Evolutionary conservation across 306 rosid genomes (phyloP).

Genomic region (Mucuna pruriens): DNA sequence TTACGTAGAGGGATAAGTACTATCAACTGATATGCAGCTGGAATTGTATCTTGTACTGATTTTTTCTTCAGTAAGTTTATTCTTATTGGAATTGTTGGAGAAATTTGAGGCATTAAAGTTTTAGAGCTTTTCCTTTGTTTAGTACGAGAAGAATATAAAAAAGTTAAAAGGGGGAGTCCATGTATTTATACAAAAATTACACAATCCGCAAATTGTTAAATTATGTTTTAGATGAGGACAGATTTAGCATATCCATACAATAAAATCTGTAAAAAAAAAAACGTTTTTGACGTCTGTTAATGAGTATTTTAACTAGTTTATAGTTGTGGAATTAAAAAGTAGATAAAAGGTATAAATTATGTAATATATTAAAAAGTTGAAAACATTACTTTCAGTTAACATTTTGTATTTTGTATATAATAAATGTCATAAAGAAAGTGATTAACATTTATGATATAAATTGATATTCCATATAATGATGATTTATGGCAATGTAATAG

Average conservation of each 20-base stretch:
- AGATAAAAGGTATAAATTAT: neutral
- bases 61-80: neutral
- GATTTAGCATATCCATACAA: neutral
- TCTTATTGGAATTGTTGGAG: too few relatives aligned
- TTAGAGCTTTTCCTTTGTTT: neutral
- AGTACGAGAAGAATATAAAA: neutral
- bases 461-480: neutral
- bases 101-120: neutral
- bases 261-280: neutral
- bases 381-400: too few relatives aligned
- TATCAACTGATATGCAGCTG: too few relatives aligned
- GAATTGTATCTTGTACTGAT: neutral
- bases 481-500: constrained; percentile 12
- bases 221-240: neutral
- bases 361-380: neutral
- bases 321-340: too few relatives aligned
- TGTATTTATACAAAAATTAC: neutral
- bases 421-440: neutral
- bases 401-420: neutral
- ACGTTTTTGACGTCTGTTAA: neutral
- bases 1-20: too few relatives aligned
- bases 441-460: neutral
- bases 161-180: too few relatives aligned
- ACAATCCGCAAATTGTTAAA: neutral
- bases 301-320: neutral